Base-by-base conservation (phyloP, 768 basidiomycete genomes). In the Leccinum imitatum region DNA sequence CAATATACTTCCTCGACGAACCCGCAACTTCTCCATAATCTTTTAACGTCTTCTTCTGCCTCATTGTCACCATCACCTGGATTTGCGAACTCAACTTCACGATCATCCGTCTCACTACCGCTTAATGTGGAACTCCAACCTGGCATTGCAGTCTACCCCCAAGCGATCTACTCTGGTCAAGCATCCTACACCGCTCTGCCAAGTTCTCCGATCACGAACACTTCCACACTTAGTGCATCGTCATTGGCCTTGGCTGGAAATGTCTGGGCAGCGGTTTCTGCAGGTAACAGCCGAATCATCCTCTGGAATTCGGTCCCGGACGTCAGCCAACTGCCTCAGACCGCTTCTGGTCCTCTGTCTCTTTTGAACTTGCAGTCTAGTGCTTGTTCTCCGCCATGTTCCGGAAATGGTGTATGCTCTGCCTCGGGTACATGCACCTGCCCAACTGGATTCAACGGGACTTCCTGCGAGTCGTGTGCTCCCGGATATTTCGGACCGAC, bases 231-330 rank as follows among this genome's bases (percentile, higher is more conserved):
- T 13, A 70, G 76, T 4, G 82, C 82, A 6, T 79, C 78, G 19
- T 89, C 92, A 1, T 64, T 94, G n/a, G 80, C 84, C 3, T 74
- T 93, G n/a, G 81, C 90, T 1, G 78, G 81, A 19, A 85, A 86
- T 58, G 77, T 87, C 0, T 93, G 87, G 87, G 83, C 81, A 10
- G 84, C 86, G 2, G 75, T 94, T 11, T 79, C 79, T 6, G 73
- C 84, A 1, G 80, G 82, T n/a, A 77, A 80, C 59, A 76, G 77
- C 39, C 87, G 87, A 25, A 70, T 91, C 15, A 79, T 93, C 21
- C 68, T 95, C 33, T 95, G 91, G 90, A 85, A 91, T 61, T 84
- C 88, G 10, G 76, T 94, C 50, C 86, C 92, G 11, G 91, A 95
- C 66, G 68, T 89, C 21, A 75, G 83, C 3, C 87, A 93, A 69